Base-by-base conservation (phyloP, 1,139 yeast species). In the Insectozyma bohioensis region DNA sequence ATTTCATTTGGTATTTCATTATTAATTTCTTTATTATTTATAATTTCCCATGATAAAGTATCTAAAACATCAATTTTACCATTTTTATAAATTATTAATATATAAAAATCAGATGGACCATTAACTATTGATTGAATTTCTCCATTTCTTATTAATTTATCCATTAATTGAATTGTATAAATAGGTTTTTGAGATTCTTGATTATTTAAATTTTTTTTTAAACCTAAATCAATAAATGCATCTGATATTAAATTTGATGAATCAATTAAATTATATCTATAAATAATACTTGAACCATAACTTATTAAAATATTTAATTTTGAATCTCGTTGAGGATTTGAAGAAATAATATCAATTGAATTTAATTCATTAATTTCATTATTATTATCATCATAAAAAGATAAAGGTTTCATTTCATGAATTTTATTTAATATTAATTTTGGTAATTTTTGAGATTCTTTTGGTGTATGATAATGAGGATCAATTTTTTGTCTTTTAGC, bases 381-480 rank as follows among this genome's bases (percentile, higher is more conserved):
- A n/a, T n/a, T n/a, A n/a, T n/a, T n/a, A n/a, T n/a, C n/a, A n/a
- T n/a, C n/a, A n/a, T n/a, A n/a, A n/a, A n/a, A n/a, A 1, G 63
- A 48, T 20, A 54, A 31, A 1, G 67, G 64, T 4, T 36, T 34
- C 63, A 63, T 58, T 35, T 55, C 59, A 38, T 60, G 55, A 10
- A 65, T 39, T 19, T 54, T 43, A n/a, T 34, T 45, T 10, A 53
- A 37, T 0, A 36, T 28, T 28, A 68, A 30, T 16, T 43, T 47
- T 0, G 72, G 72, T 1, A 40, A 35, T 16, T 37, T 52, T 39
- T 58, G 63, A 4, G 40, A 33, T 18, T 63, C 70, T 26, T 61
- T 63, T 0, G 80, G 78, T 0, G 79, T 75, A 40, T 69, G 70
- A 46, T 61, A 75, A 42, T 72, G 74, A 9, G 80, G 80, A 37